Conservation (phyloP, 345 rosid species). For the Arabis hirsuta region DNA sequence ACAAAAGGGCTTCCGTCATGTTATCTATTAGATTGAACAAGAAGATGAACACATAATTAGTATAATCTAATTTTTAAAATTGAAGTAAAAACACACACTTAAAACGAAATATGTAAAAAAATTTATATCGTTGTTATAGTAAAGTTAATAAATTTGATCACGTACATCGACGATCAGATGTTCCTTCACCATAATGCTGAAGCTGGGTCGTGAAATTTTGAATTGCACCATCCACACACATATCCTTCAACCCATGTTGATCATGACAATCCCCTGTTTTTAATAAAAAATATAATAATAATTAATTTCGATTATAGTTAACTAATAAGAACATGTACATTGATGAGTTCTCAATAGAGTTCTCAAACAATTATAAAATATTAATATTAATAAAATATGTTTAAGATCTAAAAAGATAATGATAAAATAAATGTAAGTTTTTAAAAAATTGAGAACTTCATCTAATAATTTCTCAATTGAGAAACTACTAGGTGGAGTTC, state of each 20-base stretch:
- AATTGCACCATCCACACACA: slow-evolving; percentile 89
- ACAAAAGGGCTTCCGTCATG: slow-evolving; percentile 89
- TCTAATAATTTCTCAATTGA: no score
- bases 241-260: slow-evolving; percentile 55
- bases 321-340: background rate
- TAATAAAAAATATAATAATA: no score
- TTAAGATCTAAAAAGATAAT: no score
- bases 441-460: no score
- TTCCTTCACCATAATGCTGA: slow-evolving; percentile 76
- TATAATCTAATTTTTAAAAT: background rate
- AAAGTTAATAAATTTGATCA: background rate
- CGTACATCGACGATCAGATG: slow-evolving; percentile 82
- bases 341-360: no score
- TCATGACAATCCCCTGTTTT: slow-evolving; percentile 88
- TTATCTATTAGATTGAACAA: slow-evolving; percentile 58
- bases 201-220: slow-evolving; percentile 94
- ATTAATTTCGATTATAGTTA: background rate
- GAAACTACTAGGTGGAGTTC: no score
- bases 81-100: background rate
- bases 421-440: no score
- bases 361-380: no score
- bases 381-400: no score
- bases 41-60: background rate
- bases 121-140: background rate
- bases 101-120: background rate